A percentile compares a stretch with the other conserved stretches of the same genome.
phyloP scores from a whole-genome alignment of 352 stramenopile species.

The Peronosclerospora sorghi region DNA sequence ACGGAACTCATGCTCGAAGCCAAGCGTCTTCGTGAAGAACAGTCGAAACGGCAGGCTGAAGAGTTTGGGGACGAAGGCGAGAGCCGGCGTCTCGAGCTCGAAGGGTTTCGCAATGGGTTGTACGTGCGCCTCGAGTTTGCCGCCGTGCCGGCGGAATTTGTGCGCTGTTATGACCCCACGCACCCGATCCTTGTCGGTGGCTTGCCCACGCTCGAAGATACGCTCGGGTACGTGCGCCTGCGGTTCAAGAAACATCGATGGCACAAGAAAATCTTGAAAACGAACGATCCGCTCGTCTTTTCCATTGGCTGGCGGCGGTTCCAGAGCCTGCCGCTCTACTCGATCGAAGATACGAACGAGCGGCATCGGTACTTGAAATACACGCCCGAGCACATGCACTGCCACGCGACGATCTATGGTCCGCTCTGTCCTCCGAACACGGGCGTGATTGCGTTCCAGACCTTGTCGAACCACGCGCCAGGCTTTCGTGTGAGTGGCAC shows the following conservation, averaged over 20 bases:
- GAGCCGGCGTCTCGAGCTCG: constrained; percentile 83
- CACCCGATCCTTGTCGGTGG: constrained; percentile 88
- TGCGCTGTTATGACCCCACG: constrained; percentile 89
- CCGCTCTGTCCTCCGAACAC: constrained; percentile 95
- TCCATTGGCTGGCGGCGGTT: constrained; percentile 98
- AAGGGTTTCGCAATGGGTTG: constrained; percentile 93
- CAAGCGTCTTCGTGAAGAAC: constrained; percentile 71
- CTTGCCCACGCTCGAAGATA: constrained; percentile 92
- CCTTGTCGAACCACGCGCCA: constrained; percentile 82
- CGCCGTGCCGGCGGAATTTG: constrained; percentile 89
- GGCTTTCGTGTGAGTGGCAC: constrained; percentile 96
- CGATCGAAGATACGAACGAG: constrained; percentile 97
- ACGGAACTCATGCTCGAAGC: constrained; percentile 80
- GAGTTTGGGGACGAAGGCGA: constrained; percentile 95
- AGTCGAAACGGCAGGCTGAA: constrained; percentile 79
- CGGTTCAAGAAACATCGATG: constrained; percentile 99
- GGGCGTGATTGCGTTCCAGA: constrained; percentile 95
- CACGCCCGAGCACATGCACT: constrained; percentile 99
- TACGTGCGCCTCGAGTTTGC: constrained; percentile 97
- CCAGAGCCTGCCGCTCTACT: constrained; percentile 97
- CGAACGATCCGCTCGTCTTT: constrained; percentile 96
- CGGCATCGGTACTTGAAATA: constrained; percentile 96
- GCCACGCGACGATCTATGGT: constrained; percentile 94
- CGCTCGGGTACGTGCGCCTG: constrained; percentile 90
- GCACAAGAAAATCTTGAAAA: constrained; percentile 98